Conservation (phyloP, 192 early-diverging fungal species). For the Linnemannia schmuckeri region DNA sequence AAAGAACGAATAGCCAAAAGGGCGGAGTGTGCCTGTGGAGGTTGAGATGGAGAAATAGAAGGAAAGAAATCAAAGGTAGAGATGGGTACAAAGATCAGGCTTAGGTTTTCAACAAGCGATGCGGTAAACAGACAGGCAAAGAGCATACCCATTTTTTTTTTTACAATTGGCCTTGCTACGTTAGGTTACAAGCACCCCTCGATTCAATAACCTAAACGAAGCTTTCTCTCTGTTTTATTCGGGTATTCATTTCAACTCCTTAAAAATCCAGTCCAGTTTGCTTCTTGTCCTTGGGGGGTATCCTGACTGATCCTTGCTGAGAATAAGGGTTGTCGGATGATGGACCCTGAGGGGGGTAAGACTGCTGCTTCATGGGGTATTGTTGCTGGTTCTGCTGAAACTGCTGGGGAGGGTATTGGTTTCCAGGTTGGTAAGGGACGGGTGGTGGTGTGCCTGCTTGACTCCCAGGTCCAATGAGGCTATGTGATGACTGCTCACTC, state of each 20-base stretch:
- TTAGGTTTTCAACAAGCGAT: neutral
- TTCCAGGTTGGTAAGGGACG: neutral
- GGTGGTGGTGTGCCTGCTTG: neutral
- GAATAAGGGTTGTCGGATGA: neutral
- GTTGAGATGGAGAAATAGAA: neutral
- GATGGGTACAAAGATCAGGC: neutral
- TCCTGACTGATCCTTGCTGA: constrained; percentile 13
- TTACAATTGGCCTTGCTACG: neutral
- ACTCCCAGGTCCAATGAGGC: constrained; percentile 16
- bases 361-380: neutral
- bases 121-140: neutral
- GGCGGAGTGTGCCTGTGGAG: neutral
- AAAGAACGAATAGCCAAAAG: no score
- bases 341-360: neutral
- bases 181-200: neutral
- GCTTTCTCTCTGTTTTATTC: neutral
- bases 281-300: constrained; percentile 28
- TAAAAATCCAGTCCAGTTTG: neutral
- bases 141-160: neutral
- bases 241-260: neutral
- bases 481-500: constrained; percentile 16
- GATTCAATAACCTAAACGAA: no score
- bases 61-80: neutral
- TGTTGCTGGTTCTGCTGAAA: constrained; percentile 16
- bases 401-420: constrained; percentile 9